Conservation (phyloP, 306 rosid species). For the Oemleria cerasiformis region DNA sequence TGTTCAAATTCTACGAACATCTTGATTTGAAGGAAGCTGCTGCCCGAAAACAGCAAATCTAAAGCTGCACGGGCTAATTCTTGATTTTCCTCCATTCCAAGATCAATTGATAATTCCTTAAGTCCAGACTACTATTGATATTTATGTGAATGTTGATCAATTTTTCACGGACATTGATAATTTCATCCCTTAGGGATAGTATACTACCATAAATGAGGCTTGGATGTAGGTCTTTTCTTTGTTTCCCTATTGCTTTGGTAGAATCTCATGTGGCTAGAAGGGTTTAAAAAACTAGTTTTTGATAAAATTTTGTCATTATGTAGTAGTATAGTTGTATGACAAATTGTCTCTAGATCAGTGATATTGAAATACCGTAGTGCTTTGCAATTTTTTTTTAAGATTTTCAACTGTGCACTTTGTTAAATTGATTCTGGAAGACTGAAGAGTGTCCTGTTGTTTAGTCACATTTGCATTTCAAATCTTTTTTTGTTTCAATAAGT, state of each 20-base stretch:
- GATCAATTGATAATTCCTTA: background rate
- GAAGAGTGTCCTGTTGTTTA: background rate
- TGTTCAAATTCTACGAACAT: background rate
- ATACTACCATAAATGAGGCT: background rate
- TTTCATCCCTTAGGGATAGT: background rate
- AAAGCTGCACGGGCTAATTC: background rate
- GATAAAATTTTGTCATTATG: background rate
- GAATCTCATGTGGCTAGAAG: background rate
- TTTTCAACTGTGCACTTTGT: background rate
- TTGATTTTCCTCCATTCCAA: background rate
- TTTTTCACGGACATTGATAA: background rate
- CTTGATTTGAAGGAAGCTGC: background rate
- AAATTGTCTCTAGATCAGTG: background rate
- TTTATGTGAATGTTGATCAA: background rate
- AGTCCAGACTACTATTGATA: background rate
- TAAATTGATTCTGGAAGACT: background rate
- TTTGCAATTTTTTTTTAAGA: background rate
- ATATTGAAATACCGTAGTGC: background rate
- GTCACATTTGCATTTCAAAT: background rate
- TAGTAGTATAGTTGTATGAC: background rate
- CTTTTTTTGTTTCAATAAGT: background rate
- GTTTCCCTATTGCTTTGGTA: background rate
- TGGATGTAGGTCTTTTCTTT: background rate
- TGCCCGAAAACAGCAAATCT: background rate
- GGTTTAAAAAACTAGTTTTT: background rate